Evolutionary conservation across 2,329 filamentous ascomycete species (phyloP).

Genomic region (Exutisphaerella laricina): DNA sequence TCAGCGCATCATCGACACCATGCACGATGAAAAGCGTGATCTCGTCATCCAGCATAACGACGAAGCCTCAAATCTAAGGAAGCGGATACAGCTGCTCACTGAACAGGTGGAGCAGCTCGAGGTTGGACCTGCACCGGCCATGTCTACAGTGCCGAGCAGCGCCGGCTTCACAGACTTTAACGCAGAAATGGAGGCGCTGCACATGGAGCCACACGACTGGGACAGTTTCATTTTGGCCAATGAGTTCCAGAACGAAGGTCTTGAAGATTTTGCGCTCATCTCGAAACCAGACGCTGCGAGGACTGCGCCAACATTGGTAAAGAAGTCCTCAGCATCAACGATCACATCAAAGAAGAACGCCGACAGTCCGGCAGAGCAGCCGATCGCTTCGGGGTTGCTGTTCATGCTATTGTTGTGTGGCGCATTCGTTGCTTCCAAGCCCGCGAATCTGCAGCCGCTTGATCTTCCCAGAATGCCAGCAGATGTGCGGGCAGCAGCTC

Average conservation of each 20-base stretch:
- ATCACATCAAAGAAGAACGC: slow-evolving; percentile 33
- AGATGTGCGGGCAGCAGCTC: slow-evolving; percentile 72
- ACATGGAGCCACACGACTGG: slow-evolving; percentile 72
- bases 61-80: slow-evolving; percentile 84
- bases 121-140: slow-evolving; percentile 41
- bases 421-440: slow-evolving; percentile 89
- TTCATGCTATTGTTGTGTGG: slow-evolving; percentile 96
- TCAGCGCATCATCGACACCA: slow-evolving; percentile 66
- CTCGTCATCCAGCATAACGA: slow-evolving; percentile 82
- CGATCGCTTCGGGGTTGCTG: slow-evolving; percentile 74
- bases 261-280: slow-evolving; percentile 55
- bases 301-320: slow-evolving; percentile 17
- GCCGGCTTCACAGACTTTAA: slow-evolving; percentile 66
- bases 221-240: slow-evolving; percentile 74
- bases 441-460: slow-evolving; percentile 60
- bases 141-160: slow-evolving; percentile 50
- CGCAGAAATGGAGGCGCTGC: slow-evolving; percentile 75
- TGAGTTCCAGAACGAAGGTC: slow-evolving; percentile 32
- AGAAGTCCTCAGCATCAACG: slow-evolving; percentile 23
- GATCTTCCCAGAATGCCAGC: slow-evolving; percentile 73
- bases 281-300: slow-evolving; percentile 21
- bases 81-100: slow-evolving; percentile 80
- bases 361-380: slow-evolving; percentile 39
- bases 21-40: slow-evolving; percentile 85
- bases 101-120: slow-evolving; percentile 60